Base-by-base conservation (phyloP, 441 rosid species). In the Bruguiera hainesii region DNA sequence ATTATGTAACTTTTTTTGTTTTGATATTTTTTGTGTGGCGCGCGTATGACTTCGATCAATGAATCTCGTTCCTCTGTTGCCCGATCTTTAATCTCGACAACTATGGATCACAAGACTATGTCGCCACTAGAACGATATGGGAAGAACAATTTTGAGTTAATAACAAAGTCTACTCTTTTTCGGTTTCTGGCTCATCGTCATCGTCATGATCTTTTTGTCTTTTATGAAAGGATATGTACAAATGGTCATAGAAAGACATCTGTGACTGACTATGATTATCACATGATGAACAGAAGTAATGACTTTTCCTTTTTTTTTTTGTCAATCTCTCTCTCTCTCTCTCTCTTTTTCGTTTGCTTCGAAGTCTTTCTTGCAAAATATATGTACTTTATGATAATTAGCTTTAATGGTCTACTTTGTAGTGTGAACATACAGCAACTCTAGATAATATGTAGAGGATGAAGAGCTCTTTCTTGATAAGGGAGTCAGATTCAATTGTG, bases 21-120 rank as follows among this genome's bases (percentile, higher is more conserved):
- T 18, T 37, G 26, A 39, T 30, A 31, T 31, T 0, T 31, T 33
- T 1, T 33, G 9, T 33, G 37, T 33, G 37, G 37, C 2, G 37
- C 37, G 37, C 9, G 1, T 8, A 33, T 33, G 7, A 33, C 37
- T 55, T 53, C 26, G 48, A 13, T 42, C 37, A 25, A 69, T 37
- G 8, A 31, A 35, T 48, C 60, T 55, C 19, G 37, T 55, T 65
- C 23, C 48, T 25, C 35, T 19, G 51, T 3, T 56, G 73, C 57
- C 77, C 73, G 59, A 70, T 71, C 83, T 56, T 69, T 72, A 1
- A 28, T 69, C 75, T 65, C 18, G 66, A 69, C 75, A 77, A 75
- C 77, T 66, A 68, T 68, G 64, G 61, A 50, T 69, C 66, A 61
- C 66, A 53, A 52, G 72, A 52, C 53, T 16, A 37, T 26, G 30